Evolutionary conservation across 108 stramenopile species (phyloP).

Genomic region (Nitzschia sp.): DNA sequence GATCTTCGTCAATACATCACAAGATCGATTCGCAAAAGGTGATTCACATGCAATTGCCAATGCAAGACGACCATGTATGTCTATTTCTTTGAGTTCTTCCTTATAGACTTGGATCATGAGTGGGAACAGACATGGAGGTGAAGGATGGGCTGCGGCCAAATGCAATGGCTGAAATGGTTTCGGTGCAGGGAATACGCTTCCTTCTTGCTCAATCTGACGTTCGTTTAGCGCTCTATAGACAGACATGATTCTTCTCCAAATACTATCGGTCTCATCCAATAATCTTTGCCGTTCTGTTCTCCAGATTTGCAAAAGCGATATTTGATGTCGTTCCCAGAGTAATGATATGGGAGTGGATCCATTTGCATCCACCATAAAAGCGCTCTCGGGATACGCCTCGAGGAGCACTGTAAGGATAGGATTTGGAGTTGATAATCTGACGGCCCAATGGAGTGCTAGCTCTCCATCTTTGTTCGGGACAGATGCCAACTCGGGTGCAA

Average conservation of each 20-base stretch:
- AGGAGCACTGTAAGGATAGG: constrained; percentile 14
- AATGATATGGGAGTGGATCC: constrained; percentile 26
- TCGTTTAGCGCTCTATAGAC: constrained; percentile 8
- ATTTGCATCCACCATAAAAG: constrained; percentile 1
- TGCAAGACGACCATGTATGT: constrained; percentile 9
- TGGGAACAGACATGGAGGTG: constrained; percentile 14
- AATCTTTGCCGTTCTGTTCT: neutral
- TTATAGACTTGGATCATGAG: constrained; percentile 22
- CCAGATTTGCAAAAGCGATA: constrained; percentile 1
- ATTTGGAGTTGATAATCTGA: constrained; percentile 24
- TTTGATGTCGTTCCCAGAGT: constrained; percentile 37
- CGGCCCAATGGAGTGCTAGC: constrained; percentile 40
- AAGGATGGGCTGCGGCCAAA: constrained; percentile 7
- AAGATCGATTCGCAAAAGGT: constrained; percentile 19
- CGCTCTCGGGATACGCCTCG: constrained; percentile 21
- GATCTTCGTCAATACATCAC: constrained; percentile 23
- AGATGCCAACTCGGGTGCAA: constrained; percentile 27
- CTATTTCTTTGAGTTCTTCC: neutral
- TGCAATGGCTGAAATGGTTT: constrained; percentile 10
- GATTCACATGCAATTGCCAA: constrained; percentile 20
- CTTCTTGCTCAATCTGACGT: neutral
- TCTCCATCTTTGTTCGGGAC: constrained; percentile 37
- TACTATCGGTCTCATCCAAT: neutral
- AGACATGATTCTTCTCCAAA: constrained; percentile 29
- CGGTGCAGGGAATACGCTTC: neutral